Evolutionary conservation across 192 early-diverging fungal species (phyloP).

Genomic region (Diversispora eburnea): DNA sequence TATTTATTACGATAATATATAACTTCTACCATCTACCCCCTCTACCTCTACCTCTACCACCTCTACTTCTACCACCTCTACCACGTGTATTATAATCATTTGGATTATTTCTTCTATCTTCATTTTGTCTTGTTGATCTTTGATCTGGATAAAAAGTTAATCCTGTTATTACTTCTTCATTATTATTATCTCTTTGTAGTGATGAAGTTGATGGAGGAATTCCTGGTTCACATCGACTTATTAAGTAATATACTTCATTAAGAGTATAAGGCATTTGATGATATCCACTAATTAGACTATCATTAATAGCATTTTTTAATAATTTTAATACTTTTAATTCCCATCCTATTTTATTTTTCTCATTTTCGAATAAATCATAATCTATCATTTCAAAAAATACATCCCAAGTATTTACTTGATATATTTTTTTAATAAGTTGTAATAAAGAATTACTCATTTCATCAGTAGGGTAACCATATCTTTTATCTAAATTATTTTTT

Average conservation of each 20-base stretch:
- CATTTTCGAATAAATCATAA: background rate
- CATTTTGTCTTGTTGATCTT: too few species aligned
- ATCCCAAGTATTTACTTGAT: background rate
- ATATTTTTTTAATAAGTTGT: slow-evolving; percentile 6
- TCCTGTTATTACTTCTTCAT: too few species aligned
- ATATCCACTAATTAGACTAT: slow-evolving; percentile 5
- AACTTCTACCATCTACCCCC: too few species aligned
- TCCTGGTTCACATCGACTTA: background rate
- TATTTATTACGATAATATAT: too few species aligned
- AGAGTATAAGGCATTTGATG: background rate
- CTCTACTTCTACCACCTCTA: too few species aligned
- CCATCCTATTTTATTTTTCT: background rate
- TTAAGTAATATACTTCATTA: background rate
- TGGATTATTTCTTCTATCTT: too few species aligned
- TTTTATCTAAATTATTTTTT: background rate
- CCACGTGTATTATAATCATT: too few species aligned
- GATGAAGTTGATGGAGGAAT: background rate
- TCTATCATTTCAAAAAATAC: slow-evolving; percentile 5
- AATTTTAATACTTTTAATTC: background rate
- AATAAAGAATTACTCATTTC: slow-evolving; percentile 17
- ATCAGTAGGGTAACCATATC: slow-evolving; percentile 8
- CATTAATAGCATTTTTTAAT: background rate
- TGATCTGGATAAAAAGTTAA: too few species aligned
- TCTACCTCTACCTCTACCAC: too few species aligned
- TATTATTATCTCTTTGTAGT: too few species aligned